These are phyloP conservation scores for Aspergillus vadensis DNA, from an alignment of 2,329 filamentous ascomycete species.

Conservation along the genomic window DNA sequence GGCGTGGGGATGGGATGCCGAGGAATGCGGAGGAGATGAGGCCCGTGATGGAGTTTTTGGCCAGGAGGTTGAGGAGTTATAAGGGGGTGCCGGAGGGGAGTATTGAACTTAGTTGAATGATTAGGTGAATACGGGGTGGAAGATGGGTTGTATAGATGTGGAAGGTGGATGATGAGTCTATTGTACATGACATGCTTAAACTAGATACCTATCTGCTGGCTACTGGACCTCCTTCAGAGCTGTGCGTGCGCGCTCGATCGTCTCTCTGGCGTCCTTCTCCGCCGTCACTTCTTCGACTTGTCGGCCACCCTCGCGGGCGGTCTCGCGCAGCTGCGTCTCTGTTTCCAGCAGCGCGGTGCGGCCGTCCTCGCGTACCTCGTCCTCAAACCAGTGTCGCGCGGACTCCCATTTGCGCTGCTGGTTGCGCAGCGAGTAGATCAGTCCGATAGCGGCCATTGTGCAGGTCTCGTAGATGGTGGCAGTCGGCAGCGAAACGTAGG, in stretches of 20 bases:
- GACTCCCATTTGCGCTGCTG: slow-evolving; percentile 62
- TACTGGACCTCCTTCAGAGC: slow-evolving; percentile 45
- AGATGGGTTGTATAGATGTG: not conserved
- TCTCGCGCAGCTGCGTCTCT: slow-evolving; percentile 51
- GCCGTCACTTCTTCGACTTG: slow-evolving; percentile 35
- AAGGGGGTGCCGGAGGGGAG: slow-evolving; percentile 50
- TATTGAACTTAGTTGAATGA: slow-evolving; percentile 39
- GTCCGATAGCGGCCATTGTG: slow-evolving; percentile 60
- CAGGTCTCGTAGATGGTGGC: slow-evolving; percentile 60
- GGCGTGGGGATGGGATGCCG: slow-evolving; percentile 79
- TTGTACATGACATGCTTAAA: slow-evolving; percentile 14
- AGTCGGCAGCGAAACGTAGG: slow-evolving; percentile 56
- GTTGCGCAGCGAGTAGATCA: slow-evolving; percentile 59
- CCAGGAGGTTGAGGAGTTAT: slow-evolving; percentile 45
- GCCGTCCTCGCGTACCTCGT: slow-evolving; percentile 59
- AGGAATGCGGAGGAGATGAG: slow-evolving; percentile 78
- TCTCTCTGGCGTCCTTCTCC: slow-evolving; percentile 47
- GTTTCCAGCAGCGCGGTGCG: slow-evolving; percentile 56
- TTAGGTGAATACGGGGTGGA: not conserved
- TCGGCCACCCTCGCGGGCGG: slow-evolving; percentile 50
- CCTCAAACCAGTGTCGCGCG: slow-evolving; percentile 55
- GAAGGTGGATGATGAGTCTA: slow-evolving; percentile 11
- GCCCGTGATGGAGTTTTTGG: slow-evolving; percentile 80
- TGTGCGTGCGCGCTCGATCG: slow-evolving; percentile 49
- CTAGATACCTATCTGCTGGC: not conserved